Percentiles rank a stretch among this genome's conserved stretches.
Evolutionary conservation across 345 rosid genomes (phyloP).

Genomic region (Syzygium grande): DNA sequence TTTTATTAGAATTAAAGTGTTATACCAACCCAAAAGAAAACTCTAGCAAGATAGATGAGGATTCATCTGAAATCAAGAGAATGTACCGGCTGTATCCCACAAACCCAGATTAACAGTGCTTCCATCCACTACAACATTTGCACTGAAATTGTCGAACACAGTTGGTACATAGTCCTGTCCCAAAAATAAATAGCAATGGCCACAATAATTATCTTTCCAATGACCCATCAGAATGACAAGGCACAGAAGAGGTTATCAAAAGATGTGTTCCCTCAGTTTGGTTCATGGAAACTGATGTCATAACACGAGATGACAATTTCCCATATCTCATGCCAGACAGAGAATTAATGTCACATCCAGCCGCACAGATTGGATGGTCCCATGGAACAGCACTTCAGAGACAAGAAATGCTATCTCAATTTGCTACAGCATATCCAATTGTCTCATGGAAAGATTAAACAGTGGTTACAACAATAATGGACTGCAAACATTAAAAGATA

Average conservation of each 20-base stretch:
- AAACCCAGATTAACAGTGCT: slow-evolving; percentile 68
- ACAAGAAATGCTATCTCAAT: not conserved
- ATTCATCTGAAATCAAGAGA: not conserved
- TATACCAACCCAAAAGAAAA: not conserved
- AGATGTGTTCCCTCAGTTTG: not conserved
- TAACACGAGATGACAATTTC: not conserved
- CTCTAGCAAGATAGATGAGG: not conserved
- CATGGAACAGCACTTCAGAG: not conserved
- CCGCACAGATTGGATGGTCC: not conserved
- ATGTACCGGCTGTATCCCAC: slow-evolving; percentile 84
- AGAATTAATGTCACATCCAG: not conserved
- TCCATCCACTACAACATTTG: slow-evolving; percentile 79
- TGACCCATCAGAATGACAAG: not conserved
- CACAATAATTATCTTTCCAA: not conserved
- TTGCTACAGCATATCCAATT: not conserved
- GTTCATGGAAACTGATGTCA: not conserved
- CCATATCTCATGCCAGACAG: not conserved
- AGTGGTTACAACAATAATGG: not conserved
- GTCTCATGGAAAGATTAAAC: not conserved
- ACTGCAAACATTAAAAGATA: not conserved
- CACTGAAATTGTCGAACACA: slow-evolving; percentile 81
- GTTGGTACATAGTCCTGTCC: slow-evolving; percentile 82
- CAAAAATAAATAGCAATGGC: not conserved
- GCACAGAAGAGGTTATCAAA: not conserved
- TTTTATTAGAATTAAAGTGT: slow-evolving; percentile 7